Percentiles rank a stretch among this genome's conserved stretches.
phyloP scores from a whole-genome alignment of 768 basidiomycete genomes.

The Suillus spraguei region DNA sequence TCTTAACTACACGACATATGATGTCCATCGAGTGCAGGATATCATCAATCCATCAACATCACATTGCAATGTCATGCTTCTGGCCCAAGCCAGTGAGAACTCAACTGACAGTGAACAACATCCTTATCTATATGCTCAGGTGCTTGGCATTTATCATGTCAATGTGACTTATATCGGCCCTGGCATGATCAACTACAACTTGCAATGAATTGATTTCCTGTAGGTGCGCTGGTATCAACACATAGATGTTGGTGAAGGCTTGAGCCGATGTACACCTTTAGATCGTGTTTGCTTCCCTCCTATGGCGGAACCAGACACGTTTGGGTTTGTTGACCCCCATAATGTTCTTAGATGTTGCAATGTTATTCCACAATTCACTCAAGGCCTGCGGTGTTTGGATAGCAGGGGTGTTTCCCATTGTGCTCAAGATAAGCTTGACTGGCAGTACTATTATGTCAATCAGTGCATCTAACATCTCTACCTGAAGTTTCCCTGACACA shows the following conservation, averaged over 20 bases:
- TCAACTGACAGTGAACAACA: neutral
- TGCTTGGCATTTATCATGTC: conserved; percentile 24
- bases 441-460: conserved; percentile 17
- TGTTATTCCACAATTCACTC: conserved; percentile 13
- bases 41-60: conserved; percentile 6
- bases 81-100: neutral
- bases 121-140: conserved; percentile 8
- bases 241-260: neutral
- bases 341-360: conserved; percentile 14
- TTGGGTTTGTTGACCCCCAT: conserved; percentile 15
- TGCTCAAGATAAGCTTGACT: conserved; percentile 10
- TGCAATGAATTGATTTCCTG: conserved; percentile 11
- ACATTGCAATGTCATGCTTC: conserved; percentile 1
- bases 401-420: conserved; percentile 3
- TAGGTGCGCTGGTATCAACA: conserved; percentile 16
- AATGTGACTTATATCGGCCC: conserved; percentile 13
- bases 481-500: too few relatives aligned
- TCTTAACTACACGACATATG: conserved; percentile 7
- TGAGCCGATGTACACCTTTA: neutral
- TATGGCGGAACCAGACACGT: neutral
- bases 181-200: neutral
- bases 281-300: conserved; percentile 4
- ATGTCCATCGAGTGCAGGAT: conserved; percentile 4
- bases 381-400: conserved; percentile 2
- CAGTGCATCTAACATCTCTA: neutral